Percentiles rank a stretch among this genome's conserved stretches.
These are phyloP conservation scores for Coemansia furcata DNA, from an alignment of 192 early-diverging fungal genomes.

Conservation along the genomic window DNA sequence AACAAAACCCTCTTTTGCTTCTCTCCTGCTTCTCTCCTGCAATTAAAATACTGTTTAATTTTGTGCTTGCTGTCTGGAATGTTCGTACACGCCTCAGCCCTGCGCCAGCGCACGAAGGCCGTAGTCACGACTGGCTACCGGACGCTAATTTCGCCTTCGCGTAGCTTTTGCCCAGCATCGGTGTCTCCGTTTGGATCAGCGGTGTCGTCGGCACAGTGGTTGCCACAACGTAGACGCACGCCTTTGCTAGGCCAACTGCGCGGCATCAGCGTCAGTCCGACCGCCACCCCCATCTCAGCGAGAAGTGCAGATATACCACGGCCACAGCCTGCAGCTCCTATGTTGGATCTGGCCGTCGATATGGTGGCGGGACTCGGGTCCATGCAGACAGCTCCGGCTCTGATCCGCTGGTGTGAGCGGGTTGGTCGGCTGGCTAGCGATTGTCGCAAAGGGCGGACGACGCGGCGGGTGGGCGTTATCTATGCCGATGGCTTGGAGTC, in stretches of 20 bases:
- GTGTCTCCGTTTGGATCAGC: not conserved
- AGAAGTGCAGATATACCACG: constrained; percentile 9
- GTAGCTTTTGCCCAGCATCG: not conserved
- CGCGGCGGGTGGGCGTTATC: constrained; percentile 14
- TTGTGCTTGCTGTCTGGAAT: not conserved
- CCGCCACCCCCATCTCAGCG: not conserved
- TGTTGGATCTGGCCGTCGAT: constrained; percentile 25
- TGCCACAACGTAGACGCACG: not conserved
- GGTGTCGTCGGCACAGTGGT: not conserved
- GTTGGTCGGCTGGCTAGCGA: constrained; percentile 8
- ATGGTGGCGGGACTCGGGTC: constrained; percentile 4
- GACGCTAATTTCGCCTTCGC: not conserved
- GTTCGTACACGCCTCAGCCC: not conserved
- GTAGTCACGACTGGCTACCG: not conserved
- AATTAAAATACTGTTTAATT: not conserved
- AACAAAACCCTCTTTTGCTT: not conserved
- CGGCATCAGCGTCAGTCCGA: constrained; percentile 19
- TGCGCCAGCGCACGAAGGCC: not conserved
- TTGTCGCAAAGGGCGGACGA: not conserved
- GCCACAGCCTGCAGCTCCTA: not conserved
- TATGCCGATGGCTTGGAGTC: constrained; percentile 10
- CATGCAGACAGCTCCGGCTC: constrained; percentile 2
- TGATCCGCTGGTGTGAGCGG: constrained; percentile 24
- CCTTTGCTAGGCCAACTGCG: not conserved
- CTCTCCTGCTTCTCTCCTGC: not conserved